These are phyloP conservation scores for Ogataea sp. DNA, from an alignment of 805 yeast species.

Conservation along the genomic window DNA sequence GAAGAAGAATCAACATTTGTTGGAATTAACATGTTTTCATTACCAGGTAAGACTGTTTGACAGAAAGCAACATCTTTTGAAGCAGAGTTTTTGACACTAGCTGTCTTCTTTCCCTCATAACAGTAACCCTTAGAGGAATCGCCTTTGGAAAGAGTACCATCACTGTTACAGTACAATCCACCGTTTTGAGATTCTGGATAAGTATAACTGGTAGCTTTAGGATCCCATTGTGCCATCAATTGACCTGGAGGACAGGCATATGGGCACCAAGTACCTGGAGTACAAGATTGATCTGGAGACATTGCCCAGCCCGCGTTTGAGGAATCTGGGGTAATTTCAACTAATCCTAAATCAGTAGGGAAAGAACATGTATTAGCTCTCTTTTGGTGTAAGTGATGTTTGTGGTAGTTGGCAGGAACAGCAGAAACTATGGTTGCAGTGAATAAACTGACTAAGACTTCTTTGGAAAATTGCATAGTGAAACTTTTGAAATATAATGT, in stretches of 20 bases:
- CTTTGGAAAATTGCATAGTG: conserved; percentile 7
- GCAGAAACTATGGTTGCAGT: conserved; percentile 5
- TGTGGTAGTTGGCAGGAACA: conserved; percentile 11
- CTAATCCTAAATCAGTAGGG: conserved; percentile 62
- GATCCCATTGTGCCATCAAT: conserved; percentile 86
- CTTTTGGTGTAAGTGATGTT: conserved; percentile 15
- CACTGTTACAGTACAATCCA: conserved; percentile 67
- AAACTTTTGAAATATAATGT: too few species aligned
- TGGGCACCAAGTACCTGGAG: conserved; percentile 78
- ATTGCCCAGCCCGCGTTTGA: conserved; percentile 83
- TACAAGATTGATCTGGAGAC: conserved; percentile 64
- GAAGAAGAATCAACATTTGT: conserved; percentile 50
- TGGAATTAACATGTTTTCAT: conserved; percentile 91
- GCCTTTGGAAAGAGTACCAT: conserved; percentile 62
- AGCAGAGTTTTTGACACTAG: conserved; percentile 46
- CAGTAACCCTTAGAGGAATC: conserved; percentile 54
- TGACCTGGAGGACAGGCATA: conserved; percentile 89
- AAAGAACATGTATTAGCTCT: conserved; percentile 49
- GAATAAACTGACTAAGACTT: conserved; percentile 3
- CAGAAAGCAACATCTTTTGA: conserved; percentile 68
- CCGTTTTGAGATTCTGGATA: conserved; percentile 79
- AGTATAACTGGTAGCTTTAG: conserved; percentile 58
- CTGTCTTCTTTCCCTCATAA: conserved; percentile 70
- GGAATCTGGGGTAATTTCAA: conserved; percentile 51
- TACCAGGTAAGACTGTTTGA: conserved; percentile 90